Evolutionary conservation across 306 rosid species (phyloP), one percentile per base, ranked within the genome.

Genomic region (Fagus crenata): DNA sequence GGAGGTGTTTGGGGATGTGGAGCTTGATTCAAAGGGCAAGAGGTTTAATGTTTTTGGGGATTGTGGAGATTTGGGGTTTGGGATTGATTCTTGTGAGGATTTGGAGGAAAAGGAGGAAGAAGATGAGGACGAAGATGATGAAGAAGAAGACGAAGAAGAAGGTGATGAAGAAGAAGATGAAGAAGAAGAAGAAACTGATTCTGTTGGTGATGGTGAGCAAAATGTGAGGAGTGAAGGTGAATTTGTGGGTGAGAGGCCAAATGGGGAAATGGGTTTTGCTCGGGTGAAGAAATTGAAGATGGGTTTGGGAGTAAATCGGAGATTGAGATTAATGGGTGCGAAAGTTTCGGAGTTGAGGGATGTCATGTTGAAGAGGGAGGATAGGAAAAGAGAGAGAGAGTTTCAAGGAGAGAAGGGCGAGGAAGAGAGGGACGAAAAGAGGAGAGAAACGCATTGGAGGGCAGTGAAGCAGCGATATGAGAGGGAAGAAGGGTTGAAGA

Each of bases 1-100:
- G 84, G 87, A 90, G 28, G 97, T 94, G 49, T 94, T 94, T 40
- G 98, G 98, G 1, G 98, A 94, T 43, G 85, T 94, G 15, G 88
- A 89, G 39, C 83, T 89, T 8, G 89, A 89, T 9, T 73, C 81
- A 4, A 89, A 87, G 82, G 89, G 83, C 0, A 86, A 84, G 75
- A 81, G 78, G 40, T 17, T 85, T 9, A 85, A 81, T 31, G 84
- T 82, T 54, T 85, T 83, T 41, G 89, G 79, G 39, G 89, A 84
- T 39, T 82, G 89, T 70, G 87, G 78, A 61, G 90, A 91, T 73
- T 82, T 89, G 72, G 93, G 28, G 28, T 22, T 22, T 22, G 28
- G 28, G 28, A 22, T 22, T 22, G 28, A 22, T 22, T 22, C 28
- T 22, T 22, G 28, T 22, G 28, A 22, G 67, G 90, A 91, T 73